Base-by-base conservation (phyloP, 2,329 filamentous ascomycete species). In the Sclerotiophoma versabilis region DNA sequence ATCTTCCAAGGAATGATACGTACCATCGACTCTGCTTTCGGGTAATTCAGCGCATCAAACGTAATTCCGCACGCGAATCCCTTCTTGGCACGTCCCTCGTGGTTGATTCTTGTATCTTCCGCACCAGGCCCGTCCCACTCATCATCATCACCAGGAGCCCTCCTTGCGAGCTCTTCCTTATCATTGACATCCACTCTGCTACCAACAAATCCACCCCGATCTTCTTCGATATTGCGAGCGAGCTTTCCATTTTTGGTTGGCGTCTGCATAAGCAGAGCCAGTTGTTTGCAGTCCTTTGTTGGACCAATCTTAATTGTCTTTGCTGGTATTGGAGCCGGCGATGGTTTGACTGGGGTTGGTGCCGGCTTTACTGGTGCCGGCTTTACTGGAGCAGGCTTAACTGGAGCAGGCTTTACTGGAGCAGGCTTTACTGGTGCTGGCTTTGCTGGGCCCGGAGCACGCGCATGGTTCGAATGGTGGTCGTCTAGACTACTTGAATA, bases 261-360 rank as follows among this genome's bases (percentile, higher is more conserved):
- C 19, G 17, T 33, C n/a, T 22, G 42, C 36, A 53, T 39, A 22
- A 17, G 19, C 27, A 36, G n/a, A 34, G 33, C 33, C 26, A 51
- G 20, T 39, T 53, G 33, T 29, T 47, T 53, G 34, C 49, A 53
- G 19, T 26, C 19, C 27, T 44, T 44, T 17, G 41, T 44, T n/a
- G 41, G 41, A 17, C 41, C 41, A 30, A 44, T 20, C 41, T 44
- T 44, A n/a, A 22, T 17, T 32, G 27, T 29, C 17, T 22, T 32
- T 25, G 41, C 17, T 20, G 41, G 22, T 32, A 41, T 14, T 41
- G 37, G 20, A 25, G 37, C 20, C 8, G 37, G 37, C 25, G 20
- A 41, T 23, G 37, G 37, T 41, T 41, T 41, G 37, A 15, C 37
- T 41, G 37, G 37, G 15, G 37, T 15, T 27, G 37, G 37, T 25